Evolutionary conservation across 1,139 yeast species (phyloP).

Genomic region (Geotrichum fermentans): DNA sequence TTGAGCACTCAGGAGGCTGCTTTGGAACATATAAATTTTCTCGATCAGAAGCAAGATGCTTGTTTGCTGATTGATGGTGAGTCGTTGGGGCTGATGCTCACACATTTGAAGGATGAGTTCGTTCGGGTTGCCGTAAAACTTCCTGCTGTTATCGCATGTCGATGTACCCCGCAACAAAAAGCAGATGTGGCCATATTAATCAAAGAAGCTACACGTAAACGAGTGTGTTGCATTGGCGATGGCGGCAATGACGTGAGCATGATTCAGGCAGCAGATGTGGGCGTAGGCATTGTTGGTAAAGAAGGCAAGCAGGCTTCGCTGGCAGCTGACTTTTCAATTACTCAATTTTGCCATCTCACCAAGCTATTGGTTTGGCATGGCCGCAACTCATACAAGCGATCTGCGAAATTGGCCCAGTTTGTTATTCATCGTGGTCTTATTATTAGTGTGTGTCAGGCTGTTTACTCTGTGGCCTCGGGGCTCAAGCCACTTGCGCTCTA

Average conservation of each 20-base stretch:
- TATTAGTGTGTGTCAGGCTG: slow-evolving; percentile 94
- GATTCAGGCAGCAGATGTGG: slow-evolving; percentile 98
- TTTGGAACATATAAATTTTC: slow-evolving; percentile 64
- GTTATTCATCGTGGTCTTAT: slow-evolving; percentile 93
- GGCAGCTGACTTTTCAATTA: slow-evolving; percentile 93
- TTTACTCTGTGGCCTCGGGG: slow-evolving; percentile 75
- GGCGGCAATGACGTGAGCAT: slow-evolving; percentile 99
- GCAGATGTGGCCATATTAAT: slow-evolving; percentile 89
- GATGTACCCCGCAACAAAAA: slow-evolving; percentile 98
- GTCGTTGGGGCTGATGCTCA: slow-evolving; percentile 67
- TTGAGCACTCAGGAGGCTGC: slow-evolving; percentile 46
- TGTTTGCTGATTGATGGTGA: slow-evolving; percentile 93
- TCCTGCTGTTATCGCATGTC: slow-evolving; percentile 94
- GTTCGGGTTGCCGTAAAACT: slow-evolving; percentile 68
- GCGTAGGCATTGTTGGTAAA: slow-evolving; percentile 97
- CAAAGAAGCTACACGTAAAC: slow-evolving; percentile 69
- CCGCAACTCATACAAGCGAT: slow-evolving; percentile 89
- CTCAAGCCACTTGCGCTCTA: slow-evolving; percentile 93
- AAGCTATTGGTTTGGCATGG: slow-evolving; percentile 95
- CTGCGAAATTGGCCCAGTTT: slow-evolving; percentile 92
- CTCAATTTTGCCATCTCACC: slow-evolving; percentile 85
- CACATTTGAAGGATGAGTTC: slow-evolving; percentile 61
- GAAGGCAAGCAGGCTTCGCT: slow-evolving; percentile 97
- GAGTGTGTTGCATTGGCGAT: slow-evolving; percentile 97
- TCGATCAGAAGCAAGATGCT: slow-evolving; percentile 60